phyloP scores from a whole-genome alignment of 78 protist genomes.

The Dictyostelium firmibasis region DNA sequence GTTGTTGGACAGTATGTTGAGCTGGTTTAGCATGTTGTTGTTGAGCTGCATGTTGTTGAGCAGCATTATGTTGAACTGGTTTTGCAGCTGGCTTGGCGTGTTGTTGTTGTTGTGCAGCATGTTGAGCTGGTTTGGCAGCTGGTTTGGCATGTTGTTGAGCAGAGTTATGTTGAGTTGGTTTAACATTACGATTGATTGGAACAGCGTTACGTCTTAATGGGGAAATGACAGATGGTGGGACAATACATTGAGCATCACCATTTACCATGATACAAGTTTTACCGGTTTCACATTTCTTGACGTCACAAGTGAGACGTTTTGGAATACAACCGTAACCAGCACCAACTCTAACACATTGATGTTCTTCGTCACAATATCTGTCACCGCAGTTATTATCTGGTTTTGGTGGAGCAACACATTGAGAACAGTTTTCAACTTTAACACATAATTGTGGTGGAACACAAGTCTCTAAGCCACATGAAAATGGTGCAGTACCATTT shows the following conservation, averaged over 20 bases:
- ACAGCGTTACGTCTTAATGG: background rate
- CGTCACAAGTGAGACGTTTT: background rate
- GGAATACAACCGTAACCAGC: background rate
- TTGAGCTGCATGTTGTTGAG: constrained; percentile 7
- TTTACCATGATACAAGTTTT: background rate
- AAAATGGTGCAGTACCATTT: background rate
- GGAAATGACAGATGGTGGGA: background rate
- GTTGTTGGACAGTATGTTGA: background rate
- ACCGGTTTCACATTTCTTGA: background rate
- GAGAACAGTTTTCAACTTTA: background rate
- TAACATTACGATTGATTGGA: background rate
- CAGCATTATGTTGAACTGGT: background rate
- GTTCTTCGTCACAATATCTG: background rate
- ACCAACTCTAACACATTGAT: background rate
- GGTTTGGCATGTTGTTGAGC: background rate
- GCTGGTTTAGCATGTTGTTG: background rate
- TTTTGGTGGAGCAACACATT: constrained; percentile 1
- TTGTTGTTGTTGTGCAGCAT: background rate
- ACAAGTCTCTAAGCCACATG: constrained; percentile 14
- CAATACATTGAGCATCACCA: constrained; percentile 22
- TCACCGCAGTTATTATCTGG: constrained; percentile 21
- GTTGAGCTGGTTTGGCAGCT: background rate
- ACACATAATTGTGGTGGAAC: constrained; percentile 2
- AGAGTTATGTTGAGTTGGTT: no score
- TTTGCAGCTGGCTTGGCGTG: background rate